These are phyloP conservation scores for Mycena kentingensis DNA, from an alignment of 768 basidiomycete species.

Conservation along the genomic window DNA sequence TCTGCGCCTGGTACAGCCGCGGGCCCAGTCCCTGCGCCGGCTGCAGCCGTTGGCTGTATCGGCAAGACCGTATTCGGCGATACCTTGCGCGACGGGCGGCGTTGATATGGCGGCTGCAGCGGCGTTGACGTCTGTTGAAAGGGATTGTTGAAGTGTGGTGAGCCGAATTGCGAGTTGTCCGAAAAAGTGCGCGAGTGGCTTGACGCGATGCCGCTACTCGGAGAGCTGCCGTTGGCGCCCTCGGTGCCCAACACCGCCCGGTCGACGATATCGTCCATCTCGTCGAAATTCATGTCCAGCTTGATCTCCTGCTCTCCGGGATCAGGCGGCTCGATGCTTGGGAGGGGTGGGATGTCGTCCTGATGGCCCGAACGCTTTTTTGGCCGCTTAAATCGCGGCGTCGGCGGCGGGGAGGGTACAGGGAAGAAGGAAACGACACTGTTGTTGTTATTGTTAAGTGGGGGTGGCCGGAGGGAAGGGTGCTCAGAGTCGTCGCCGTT, in stretches of 20 bases:
- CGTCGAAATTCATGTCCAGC: conserved; percentile 69
- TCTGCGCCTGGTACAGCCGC: conserved; percentile 11
- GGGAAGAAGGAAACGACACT: conserved; percentile 27
- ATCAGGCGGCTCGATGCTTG: conserved; percentile 35
- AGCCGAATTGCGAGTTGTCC: conserved; percentile 29
- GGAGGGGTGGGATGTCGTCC: conserved; percentile 32
- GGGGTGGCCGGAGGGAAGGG: conserved; percentile 39
- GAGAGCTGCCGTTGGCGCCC: conserved; percentile 39
- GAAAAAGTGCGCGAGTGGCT: conserved; percentile 35
- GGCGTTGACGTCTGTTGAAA: conserved; percentile 35
- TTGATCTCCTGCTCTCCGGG: conserved; percentile 40
- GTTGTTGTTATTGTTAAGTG: conserved; percentile 34
- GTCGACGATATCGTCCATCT: conserved; percentile 85
- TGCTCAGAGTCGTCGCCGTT: conserved; percentile 34
- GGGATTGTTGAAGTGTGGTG: conserved; percentile 44
- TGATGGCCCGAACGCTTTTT: conserved; percentile 38
- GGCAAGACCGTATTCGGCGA: conserved; percentile 52
- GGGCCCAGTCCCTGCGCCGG: no score
- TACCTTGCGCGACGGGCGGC: conserved; percentile 38
- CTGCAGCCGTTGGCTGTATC: no score
- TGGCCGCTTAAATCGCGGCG: conserved; percentile 23
- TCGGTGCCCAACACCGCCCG: conserved; percentile 31
- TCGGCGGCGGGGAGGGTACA: conserved; percentile 12
- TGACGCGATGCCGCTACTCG: conserved; percentile 45
- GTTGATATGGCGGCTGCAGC: conserved; percentile 1